Evolutionary conservation across 345 rosid genomes (phyloP).

Genomic region (Salix viminalis): DNA sequence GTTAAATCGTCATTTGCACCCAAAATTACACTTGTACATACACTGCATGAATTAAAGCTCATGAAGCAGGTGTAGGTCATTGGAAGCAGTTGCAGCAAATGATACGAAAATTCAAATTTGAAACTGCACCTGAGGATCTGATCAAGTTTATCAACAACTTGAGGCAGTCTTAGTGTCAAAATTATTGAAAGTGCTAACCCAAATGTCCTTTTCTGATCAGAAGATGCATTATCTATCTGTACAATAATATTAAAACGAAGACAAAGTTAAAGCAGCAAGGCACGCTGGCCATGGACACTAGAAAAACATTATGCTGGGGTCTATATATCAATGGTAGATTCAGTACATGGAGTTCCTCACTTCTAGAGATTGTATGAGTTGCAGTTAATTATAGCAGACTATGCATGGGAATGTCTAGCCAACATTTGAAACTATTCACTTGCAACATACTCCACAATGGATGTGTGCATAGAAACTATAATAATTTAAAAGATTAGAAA

Average conservation of each 20-base stretch:
- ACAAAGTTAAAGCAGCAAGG: neutral
- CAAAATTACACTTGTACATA: constrained; percentile 81
- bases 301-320: neutral
- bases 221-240: constrained; percentile 78
- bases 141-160: constrained; percentile 88
- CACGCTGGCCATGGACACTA: neutral
- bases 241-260: neutral
- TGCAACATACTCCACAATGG: neutral
- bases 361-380: neutral
- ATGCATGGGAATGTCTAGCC: neutral
- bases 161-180: constrained; percentile 84
- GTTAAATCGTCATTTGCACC: constrained; percentile 60
- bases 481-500: neutral
- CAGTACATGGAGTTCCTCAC: neutral
- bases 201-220: constrained; percentile 66
- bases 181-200: constrained; percentile 86
- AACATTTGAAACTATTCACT: neutral
- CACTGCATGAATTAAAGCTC: constrained; percentile 35
- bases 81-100: neutral
- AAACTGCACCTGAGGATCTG: constrained; percentile 69
- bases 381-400: neutral
- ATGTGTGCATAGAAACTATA: neutral
- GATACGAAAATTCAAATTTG: neutral
- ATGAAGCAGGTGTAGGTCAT: neutral
- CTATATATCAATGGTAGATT: neutral